These are phyloP conservation scores for Podila epicladia DNA, from an alignment of 192 early-diverging fungal genomes.

Conservation along the genomic window DNA sequence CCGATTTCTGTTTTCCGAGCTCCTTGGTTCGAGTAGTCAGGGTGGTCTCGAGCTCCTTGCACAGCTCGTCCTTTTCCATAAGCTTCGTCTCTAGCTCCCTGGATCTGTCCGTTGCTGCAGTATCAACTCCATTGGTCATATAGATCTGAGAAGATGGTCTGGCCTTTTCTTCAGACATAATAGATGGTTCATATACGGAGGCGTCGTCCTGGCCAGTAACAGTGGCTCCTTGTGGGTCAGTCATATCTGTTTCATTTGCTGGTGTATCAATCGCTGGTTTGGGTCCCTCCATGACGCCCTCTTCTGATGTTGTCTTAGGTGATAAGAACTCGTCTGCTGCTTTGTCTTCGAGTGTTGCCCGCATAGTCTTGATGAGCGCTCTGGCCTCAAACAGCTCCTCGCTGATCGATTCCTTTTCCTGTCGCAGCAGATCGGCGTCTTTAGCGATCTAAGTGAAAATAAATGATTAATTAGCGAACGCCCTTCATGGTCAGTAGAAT, in stretches of 20 bases:
- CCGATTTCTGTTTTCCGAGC: constrained; percentile 47
- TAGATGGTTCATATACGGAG: no score
- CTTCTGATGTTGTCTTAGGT: constrained; percentile 7
- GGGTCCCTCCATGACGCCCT: constrained; percentile 1
- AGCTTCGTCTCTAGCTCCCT: constrained; percentile 11
- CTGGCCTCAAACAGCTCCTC: constrained; percentile 41
- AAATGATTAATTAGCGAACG: no score
- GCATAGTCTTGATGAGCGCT: constrained; percentile 38
- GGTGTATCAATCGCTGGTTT: neutral
- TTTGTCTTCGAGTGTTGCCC: constrained; percentile 31
- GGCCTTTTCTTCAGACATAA: neutral
- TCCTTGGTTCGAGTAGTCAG: constrained; percentile 30
- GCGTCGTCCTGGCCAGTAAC: neutral
- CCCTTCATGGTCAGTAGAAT: no score
- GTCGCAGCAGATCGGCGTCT: constrained; percentile 20
- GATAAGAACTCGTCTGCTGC: constrained; percentile 41
- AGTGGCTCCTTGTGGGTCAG: constrained; percentile 20
- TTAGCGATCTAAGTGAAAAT: constrained; percentile 14
- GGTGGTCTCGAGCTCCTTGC: constrained; percentile 10
- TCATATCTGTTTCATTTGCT: neutral
- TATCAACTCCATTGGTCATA: neutral
- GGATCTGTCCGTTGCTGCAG: neutral
- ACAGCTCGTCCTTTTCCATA: constrained; percentile 5
- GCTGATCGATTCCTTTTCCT: constrained; percentile 29
- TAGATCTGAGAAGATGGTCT: neutral